Evolutionary conservation across 257 asterid species (phyloP).

Genomic region (Buddleja alternifolia): DNA sequence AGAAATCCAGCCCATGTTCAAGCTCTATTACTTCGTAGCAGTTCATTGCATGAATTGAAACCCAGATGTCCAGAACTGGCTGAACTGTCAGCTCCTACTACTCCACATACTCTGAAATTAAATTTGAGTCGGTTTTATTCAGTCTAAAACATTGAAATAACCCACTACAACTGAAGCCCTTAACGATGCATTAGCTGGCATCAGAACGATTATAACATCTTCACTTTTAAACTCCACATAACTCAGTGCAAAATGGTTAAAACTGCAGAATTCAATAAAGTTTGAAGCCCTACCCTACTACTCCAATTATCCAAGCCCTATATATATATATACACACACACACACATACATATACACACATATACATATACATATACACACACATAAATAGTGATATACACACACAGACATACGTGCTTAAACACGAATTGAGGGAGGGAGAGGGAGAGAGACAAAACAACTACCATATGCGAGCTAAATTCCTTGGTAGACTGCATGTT

Average conservation of each 20-base stretch:
- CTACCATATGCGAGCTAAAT: constrained; percentile 98
- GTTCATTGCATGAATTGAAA: background rate
- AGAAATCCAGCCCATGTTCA: constrained; percentile 6
- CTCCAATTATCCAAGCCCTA: too few species aligned
- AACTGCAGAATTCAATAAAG: background rate
- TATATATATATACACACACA: too few species aligned
- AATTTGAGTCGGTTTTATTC: background rate
- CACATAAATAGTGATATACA: too few species aligned
- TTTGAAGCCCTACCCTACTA: background rate
- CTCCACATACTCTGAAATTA: background rate
- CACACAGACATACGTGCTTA: background rate
- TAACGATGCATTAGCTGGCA: background rate
- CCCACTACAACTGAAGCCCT: background rate
- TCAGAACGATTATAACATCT: background rate
- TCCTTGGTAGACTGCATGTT: constrained; percentile 93
- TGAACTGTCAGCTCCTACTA: constrained; percentile 2
- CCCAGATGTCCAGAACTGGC: background rate
- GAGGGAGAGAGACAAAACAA: constrained; percentile 17
- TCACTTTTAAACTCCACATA: background rate
- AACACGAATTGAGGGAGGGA: background rate
- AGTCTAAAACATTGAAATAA: too few species aligned
- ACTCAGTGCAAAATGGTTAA: background rate
- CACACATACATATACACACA: background rate
- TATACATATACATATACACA: background rate
- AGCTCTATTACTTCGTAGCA: background rate